These are phyloP conservation scores for Pachyrhizus erosus DNA, from an alignment of 306 rosid species.

Conservation along the genomic window DNA sequence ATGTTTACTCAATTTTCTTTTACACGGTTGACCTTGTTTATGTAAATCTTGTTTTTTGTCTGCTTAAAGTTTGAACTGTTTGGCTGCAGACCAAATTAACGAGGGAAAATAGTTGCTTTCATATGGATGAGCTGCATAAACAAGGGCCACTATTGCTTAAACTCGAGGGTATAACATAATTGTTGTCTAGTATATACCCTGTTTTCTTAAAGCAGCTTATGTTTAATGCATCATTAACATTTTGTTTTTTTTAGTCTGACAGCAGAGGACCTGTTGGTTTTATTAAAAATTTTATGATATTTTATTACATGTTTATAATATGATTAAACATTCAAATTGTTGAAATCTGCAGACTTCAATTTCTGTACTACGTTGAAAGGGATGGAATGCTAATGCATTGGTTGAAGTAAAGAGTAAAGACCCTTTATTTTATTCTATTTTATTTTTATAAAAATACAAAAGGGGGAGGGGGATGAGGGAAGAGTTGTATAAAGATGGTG, in stretches of 20 bases:
- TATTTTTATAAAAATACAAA: background rate
- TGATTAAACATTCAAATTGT: background rate
- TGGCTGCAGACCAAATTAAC: constrained; percentile 1
- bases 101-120: background rate
- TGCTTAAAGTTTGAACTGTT: constrained; percentile 3
- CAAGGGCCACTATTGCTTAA: background rate
- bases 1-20: background rate
- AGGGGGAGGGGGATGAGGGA: background rate
- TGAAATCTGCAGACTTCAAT: background rate
- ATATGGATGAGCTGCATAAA: background rate
- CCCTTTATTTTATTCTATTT: background rate
- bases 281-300: background rate
- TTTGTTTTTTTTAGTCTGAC: background rate
- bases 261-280: background rate
- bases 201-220: background rate
- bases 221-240: background rate
- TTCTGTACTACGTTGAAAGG: background rate
- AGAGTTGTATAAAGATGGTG: background rate
- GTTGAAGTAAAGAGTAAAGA: background rate
- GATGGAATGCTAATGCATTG: background rate
- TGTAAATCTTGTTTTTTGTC: background rate
- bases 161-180: background rate
- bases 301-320: background rate
- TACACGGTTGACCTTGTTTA: background rate
- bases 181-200: background rate